phyloP scores from a whole-genome alignment of 2,329 filamentous ascomycete genomes.

The Plectosphaerella plurivora region DNA sequence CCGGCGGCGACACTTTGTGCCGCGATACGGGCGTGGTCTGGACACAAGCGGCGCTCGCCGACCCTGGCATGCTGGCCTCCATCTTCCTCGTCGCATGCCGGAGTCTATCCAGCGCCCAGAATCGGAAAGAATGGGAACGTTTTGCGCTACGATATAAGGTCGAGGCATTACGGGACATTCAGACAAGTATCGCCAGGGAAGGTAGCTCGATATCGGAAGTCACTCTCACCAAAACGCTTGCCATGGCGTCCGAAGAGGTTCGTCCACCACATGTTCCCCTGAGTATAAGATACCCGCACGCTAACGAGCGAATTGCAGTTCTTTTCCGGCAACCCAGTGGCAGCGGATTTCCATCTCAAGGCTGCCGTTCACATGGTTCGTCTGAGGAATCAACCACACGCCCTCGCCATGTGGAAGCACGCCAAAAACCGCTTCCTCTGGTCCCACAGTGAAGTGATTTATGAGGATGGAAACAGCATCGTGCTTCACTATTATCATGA shows the following conservation, averaged over 20 bases:
- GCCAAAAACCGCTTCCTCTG: neutral
- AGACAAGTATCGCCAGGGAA: too few relatives aligned
- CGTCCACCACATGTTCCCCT: too few relatives aligned
- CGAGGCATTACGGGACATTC: too few relatives aligned
- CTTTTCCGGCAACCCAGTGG: neutral
- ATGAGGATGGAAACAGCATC: neutral
- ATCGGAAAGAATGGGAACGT: too few relatives aligned
- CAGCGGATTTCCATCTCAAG: neutral
- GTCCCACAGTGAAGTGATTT: neutral
- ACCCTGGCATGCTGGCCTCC: constrained; percentile 13
- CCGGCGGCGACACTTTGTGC: too few relatives aligned
- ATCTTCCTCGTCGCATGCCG: constrained; percentile 12
- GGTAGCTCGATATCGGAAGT: too few relatives aligned
- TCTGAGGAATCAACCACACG: neutral
- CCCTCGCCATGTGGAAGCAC: constrained; percentile 1
- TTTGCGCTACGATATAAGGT: too few relatives aligned
- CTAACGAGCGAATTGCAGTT: neutral
- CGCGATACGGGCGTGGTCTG: constrained; percentile 3
- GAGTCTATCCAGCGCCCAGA: constrained; percentile 3
- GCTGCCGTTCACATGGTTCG: neutral
- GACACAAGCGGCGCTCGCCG: constrained; percentile 10
- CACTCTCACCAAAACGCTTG: too few relatives aligned
- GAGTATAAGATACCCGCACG: too few relatives aligned
- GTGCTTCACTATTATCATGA: too few relatives aligned
- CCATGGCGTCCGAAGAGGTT: too few relatives aligned